Conservation (phyloP, 2,329 filamentous ascomycete species). For the Phyllosticta paracitricarpa region DNA sequence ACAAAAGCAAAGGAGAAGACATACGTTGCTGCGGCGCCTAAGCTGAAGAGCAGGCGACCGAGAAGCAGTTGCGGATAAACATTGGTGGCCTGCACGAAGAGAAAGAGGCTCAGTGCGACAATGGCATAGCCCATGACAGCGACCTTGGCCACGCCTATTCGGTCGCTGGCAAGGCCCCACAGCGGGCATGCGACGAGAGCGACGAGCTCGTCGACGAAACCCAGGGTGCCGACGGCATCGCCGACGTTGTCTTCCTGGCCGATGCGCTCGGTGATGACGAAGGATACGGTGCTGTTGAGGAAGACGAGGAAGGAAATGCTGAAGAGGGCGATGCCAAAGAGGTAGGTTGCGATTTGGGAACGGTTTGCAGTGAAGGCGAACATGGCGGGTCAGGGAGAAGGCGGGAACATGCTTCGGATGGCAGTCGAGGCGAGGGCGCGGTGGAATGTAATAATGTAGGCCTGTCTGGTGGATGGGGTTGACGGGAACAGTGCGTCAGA, state of each 20-base stretch:
- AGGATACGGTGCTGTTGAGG: conserved; percentile 73
- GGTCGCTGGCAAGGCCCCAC: conserved; percentile 71
- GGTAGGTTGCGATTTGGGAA: conserved; percentile 56
- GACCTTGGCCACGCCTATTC: conserved; percentile 57
- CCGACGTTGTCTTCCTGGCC: conserved; percentile 64
- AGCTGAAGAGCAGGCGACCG: conserved; percentile 74
- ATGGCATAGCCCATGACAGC: conserved; percentile 69
- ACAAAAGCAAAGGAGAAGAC: conserved; percentile 11
- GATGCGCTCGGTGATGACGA: conserved; percentile 75
- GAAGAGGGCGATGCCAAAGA: conserved; percentile 74
- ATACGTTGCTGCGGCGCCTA: conserved; percentile 81
- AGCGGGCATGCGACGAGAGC: conserved; percentile 69
- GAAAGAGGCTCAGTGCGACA: conserved; percentile 64
- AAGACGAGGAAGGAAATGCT: conserved; percentile 86
- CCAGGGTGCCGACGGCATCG: conserved; percentile 72
- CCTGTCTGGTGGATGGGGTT: neutral
- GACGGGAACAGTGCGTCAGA: neutral
- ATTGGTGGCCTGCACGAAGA: conserved; percentile 77
- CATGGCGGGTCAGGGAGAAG: conserved; percentile 16
- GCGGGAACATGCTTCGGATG: neutral
- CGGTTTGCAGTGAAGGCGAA: conserved; percentile 46
- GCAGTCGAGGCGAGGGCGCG: neutral
- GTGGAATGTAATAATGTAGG: neutral
- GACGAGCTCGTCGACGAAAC: conserved; percentile 75
- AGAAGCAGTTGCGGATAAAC: conserved; percentile 84